Conservation (phyloP, 768 basidiomycete genomes). For the Neoboletus subvelutipes region DNA sequence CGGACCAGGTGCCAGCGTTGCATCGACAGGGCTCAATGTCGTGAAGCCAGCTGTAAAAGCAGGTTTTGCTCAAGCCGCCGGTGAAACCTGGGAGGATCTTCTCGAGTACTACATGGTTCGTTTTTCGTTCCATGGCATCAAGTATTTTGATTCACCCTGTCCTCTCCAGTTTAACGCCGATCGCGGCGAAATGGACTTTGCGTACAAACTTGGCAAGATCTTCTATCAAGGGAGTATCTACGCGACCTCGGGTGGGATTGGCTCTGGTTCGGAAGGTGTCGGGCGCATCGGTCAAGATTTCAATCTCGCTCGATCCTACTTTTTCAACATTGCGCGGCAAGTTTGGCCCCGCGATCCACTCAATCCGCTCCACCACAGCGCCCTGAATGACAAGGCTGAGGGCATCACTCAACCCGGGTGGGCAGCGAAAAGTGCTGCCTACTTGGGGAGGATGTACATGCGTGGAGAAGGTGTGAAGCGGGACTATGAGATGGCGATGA, state of each 20-base stretch:
- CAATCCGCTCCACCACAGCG: constrained; percentile 48
- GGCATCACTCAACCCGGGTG: constrained; percentile 50
- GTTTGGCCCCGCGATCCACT: constrained; percentile 85
- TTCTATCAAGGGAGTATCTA: constrained; percentile 97
- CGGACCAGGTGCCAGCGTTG: constrained; percentile 91
- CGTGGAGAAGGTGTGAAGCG: constrained; percentile 88
- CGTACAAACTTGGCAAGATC: constrained; percentile 90
- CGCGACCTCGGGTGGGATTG: constrained; percentile 70
- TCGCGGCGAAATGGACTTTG: constrained; percentile 84
- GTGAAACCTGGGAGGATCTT: constrained; percentile 93
- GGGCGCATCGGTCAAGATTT: constrained; percentile 84
- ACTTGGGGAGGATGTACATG: constrained; percentile 90
- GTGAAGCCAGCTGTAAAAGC: constrained; percentile 80
- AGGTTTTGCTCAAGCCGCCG: constrained; percentile 76
- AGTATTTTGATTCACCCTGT: background rate
- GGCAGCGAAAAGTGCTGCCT: constrained; percentile 81
- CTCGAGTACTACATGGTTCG: constrained; percentile 86
- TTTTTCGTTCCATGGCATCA: background rate
- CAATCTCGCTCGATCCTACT: constrained; percentile 75
- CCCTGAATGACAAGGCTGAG: constrained; percentile 48
- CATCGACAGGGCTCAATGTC: constrained; percentile 77
- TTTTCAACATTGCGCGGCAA: constrained; percentile 75
- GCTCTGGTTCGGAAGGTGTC: constrained; percentile 89
- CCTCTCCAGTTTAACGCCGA: constrained; percentile 84
- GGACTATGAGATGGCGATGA: constrained; percentile 72